Evolutionary conservation across 2,329 filamentous ascomycete species (phyloP).

Genomic region (Myriosclerotinia curreyana): DNA sequence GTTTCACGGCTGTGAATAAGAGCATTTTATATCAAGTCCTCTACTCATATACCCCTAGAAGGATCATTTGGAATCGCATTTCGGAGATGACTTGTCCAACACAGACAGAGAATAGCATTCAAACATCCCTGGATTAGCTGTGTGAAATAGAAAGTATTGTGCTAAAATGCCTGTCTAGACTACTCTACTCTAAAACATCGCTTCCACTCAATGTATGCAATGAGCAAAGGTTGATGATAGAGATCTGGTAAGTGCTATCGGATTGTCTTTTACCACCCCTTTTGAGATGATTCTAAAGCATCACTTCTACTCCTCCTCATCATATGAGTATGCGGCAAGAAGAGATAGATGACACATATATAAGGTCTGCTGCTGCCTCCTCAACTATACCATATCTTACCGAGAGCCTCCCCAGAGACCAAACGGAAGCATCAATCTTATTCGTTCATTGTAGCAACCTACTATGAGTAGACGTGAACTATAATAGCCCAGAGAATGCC

Average conservation of each 20-base stretch:
- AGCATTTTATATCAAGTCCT: neutral
- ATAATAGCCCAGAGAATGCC: neutral
- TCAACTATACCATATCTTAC: neutral
- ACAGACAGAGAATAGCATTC: neutral
- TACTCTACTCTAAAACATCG: no score
- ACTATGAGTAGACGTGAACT: neutral
- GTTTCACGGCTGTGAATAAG: neutral
- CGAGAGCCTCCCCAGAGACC: neutral
- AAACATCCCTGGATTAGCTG: neutral
- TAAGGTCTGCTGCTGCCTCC: neutral
- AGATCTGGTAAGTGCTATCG: no score
- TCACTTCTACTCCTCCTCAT: neutral
- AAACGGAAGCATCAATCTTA: neutral
- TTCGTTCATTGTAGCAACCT: neutral
- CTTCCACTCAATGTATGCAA: no score
- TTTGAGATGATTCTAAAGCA: neutral
- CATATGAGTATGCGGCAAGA: neutral
- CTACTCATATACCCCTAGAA: neutral
- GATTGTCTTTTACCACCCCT: no score
- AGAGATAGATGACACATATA: neutral
- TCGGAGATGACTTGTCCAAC: neutral
- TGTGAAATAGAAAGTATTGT: neutral
- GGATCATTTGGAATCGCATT: neutral
- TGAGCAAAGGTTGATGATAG: no score
- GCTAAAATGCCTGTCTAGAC: no score